Evolutionary conservation across 1,284 basidiomycete species (phyloP).

Genomic region (Pseudozyma hubeiensis): DNA sequence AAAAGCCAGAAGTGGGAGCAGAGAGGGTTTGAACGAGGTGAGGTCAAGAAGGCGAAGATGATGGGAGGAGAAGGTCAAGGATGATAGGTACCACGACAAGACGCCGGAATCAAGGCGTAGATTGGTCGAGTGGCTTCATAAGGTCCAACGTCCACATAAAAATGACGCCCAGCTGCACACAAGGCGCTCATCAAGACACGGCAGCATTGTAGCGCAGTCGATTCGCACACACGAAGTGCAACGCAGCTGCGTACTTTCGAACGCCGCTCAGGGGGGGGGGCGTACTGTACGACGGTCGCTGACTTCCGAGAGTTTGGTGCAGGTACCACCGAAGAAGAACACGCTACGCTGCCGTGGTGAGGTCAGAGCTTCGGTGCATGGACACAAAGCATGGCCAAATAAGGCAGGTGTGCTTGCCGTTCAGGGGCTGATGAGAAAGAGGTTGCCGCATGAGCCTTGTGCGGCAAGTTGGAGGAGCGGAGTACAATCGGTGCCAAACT

Average conservation of each 20-base stretch:
- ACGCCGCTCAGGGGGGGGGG: too few species aligned
- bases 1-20: background rate
- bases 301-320: too few species aligned
- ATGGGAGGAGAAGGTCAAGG: background rate
- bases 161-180: background rate
- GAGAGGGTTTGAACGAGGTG: background rate
- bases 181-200: background rate
- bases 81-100: background rate
- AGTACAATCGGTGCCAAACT: constrained; percentile 13
- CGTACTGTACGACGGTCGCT: too few species aligned
- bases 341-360: too few species aligned
- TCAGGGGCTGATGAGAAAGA: constrained; percentile 26
- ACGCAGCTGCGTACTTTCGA: too few species aligned
- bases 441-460: background rate
- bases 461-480: constrained; percentile 5
- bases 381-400: background rate
- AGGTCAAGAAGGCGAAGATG: background rate
- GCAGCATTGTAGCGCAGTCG: too few species aligned
- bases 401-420: background rate
- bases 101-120: background rate
- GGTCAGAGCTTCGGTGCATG: too few species aligned
- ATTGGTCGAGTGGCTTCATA: background rate
- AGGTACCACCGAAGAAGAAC: too few species aligned
- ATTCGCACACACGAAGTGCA: too few species aligned
- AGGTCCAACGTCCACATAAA: background rate